Evolutionary conservation across 352 stramenopile species (phyloP), one percentile per base, ranked within the genome.

Genomic region (Pythium graminicola): DNA sequence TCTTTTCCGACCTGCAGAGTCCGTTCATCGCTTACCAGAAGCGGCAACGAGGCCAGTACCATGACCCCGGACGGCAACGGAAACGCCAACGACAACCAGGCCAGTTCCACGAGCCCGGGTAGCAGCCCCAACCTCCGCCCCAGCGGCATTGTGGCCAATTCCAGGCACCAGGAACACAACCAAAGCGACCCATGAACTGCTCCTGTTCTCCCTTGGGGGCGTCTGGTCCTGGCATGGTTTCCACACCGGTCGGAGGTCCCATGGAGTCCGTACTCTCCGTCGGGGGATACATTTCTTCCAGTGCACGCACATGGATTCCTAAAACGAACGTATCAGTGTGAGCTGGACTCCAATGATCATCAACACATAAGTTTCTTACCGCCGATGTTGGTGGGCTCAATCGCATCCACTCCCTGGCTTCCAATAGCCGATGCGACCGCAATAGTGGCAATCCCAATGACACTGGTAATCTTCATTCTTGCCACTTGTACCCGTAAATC

Each of bases 111-210:
- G 42, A 60, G 23, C 53, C 53, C 3, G 43, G 33, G 53, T 52
- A 59, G 48, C 60, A 62, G 24, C 49, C 49, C 24, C 48, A 47
- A 27, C 44, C 14, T 19, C 52, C 58, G 14, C 58, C 58, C 53
- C 38, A 49, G 24, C 50, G 50, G 20, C 57, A 65, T 2, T 38
- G 35, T 19, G 57, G 57, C 57, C 57, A 65, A 33, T 41, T 29
- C 57, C 50, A 61, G 6, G 57, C 49, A 6, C 57, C 57, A 2
- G 50, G 57, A 35, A 19, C 22, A 40, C 57, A 65, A 9, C 32
- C 42, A 35, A 50, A 44, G n/a, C 40, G 29, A 14, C 27, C 47
- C 28, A 51, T 17, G 11, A 53, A 53, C 40, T 50, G 42, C 16
- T 53, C 53, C 32, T 42, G 6, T 24, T 32, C 50, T 28, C 24